These are phyloP conservation scores for Tuber indicum DNA, from an alignment of 495 filamentous ascomycete species.

Conservation along the genomic window DNA sequence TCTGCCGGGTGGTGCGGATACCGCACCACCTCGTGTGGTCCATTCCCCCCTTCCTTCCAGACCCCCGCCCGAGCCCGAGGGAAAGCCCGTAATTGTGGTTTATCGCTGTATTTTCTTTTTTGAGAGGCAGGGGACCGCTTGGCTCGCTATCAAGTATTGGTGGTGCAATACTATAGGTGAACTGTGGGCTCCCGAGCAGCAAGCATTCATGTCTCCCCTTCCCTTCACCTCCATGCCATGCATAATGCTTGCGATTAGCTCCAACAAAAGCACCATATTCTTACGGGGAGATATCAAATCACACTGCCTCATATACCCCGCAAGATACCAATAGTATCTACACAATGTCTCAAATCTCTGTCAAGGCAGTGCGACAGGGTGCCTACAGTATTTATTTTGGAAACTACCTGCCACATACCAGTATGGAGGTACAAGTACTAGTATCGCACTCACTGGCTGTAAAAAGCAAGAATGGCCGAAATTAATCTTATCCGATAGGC, in stretches of 20 bases:
- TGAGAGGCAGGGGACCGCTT: background rate
- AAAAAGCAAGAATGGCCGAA: background rate
- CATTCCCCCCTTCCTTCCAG: background rate
- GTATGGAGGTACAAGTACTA: background rate
- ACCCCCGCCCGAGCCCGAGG: background rate
- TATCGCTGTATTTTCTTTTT: background rate
- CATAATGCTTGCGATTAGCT: background rate
- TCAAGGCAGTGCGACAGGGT: too few relatives aligned
- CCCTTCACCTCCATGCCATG: background rate
- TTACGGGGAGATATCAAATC: background rate
- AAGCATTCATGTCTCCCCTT: background rate
- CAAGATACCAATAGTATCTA: background rate
- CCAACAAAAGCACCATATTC: background rate
- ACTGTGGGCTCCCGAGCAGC: background rate
- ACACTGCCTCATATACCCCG: background rate
- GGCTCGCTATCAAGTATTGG: background rate
- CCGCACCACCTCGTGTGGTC: background rate
- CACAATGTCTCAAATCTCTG: background rate
- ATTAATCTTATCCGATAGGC: background rate
- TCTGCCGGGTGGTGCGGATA: background rate
- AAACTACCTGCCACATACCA: too few relatives aligned
- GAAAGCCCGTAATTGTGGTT: background rate
- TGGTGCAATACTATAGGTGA: background rate
- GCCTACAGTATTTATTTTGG: too few relatives aligned
- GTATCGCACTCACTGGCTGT: background rate